Percentiles rank a stretch among this genome's conserved stretches.
Conservation (phyloP, 805 yeast genomes). For the Nakazawaea anatomiae region DNA sequence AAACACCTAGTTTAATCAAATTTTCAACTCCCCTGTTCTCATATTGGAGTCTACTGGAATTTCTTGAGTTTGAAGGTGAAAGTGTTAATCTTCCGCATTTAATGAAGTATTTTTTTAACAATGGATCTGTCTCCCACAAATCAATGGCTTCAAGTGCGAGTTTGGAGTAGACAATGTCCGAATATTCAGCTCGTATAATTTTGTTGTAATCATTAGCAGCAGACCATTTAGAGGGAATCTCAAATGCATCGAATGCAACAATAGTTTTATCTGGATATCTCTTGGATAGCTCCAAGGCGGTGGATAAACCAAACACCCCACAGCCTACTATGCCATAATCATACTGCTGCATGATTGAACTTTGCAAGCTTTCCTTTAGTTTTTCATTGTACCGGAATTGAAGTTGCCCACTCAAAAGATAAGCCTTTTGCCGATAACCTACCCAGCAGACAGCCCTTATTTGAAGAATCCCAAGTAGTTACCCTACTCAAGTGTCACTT, state of each 20-base stretch:
- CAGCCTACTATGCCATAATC: conserved; percentile 21
- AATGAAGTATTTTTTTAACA: conserved; percentile 15
- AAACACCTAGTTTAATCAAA: conserved; percentile 17
- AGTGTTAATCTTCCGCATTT: conserved; percentile 26
- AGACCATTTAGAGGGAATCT: conserved; percentile 26
- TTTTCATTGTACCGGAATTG: too few species aligned
- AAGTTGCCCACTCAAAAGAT: neutral
- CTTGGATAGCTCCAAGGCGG: conserved; percentile 20
- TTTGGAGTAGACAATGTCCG: conserved; percentile 20
- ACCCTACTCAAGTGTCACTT: neutral
- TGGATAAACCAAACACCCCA: conserved; percentile 30
- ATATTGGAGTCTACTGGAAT: conserved; percentile 19
- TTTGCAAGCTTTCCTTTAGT: too few species aligned
- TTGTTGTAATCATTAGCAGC: conserved; percentile 28
- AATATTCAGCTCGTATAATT: conserved; percentile 27
- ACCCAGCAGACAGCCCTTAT: neutral
- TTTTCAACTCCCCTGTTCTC: conserved; percentile 20
- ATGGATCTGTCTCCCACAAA: conserved; percentile 22
- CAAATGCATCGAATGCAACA: conserved; percentile 19
- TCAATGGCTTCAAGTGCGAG: conserved; percentile 24
- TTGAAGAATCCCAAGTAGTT: neutral
- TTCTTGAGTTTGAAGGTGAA: conserved; percentile 18
- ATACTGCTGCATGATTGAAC: neutral
- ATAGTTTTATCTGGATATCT: conserved; percentile 13
- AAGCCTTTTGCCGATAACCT: neutral